phyloP scores from a whole-genome alignment of 2,329 filamentous ascomycete species.

The Dactylellina cionopaga region DNA sequence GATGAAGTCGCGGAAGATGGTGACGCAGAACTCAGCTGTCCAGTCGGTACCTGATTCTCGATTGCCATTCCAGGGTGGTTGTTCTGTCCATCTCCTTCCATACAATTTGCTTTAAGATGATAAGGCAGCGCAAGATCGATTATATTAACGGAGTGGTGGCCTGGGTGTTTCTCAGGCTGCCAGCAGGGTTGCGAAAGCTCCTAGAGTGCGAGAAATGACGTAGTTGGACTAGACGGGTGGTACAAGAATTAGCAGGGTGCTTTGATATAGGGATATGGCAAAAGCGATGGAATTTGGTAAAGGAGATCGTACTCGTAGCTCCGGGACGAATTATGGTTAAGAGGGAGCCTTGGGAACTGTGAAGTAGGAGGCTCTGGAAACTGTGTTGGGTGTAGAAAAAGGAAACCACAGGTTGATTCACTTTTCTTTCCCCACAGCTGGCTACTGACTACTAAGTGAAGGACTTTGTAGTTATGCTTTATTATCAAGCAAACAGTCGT shows the following conservation, averaged over 20 bases:
- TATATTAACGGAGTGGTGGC: constrained; percentile 5
- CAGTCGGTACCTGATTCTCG: constrained; percentile 50
- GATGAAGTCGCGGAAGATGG: constrained; percentile 43
- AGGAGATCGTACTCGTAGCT: background rate
- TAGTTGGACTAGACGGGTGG: constrained; percentile 6
- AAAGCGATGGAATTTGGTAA: background rate
- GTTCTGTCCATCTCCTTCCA: constrained; percentile 53
- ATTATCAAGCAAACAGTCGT: background rate
- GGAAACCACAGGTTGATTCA: constrained; percentile 25
- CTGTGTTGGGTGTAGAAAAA: constrained; percentile 29
- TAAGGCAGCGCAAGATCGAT: background rate
- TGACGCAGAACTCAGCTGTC: constrained; percentile 48
- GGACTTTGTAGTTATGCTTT: background rate
- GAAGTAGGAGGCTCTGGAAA: constrained; percentile 24
- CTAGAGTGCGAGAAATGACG: constrained; percentile 26
- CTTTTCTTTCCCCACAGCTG: constrained; percentile 14
- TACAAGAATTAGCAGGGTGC: background rate
- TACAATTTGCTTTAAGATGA: constrained; percentile 32
- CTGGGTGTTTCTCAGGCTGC: background rate
- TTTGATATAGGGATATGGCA: background rate
- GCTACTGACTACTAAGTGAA: no score
- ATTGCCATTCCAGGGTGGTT: constrained; percentile 51
- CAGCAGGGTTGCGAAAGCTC: background rate
- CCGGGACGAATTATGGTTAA: background rate
- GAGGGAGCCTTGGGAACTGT: constrained; percentile 19